Percentiles rank a stretch among this genome's conserved stretches.
Evolutionary conservation across 108 stramenopile species (phyloP).

Genomic region (Cyclotella distinguenda): DNA sequence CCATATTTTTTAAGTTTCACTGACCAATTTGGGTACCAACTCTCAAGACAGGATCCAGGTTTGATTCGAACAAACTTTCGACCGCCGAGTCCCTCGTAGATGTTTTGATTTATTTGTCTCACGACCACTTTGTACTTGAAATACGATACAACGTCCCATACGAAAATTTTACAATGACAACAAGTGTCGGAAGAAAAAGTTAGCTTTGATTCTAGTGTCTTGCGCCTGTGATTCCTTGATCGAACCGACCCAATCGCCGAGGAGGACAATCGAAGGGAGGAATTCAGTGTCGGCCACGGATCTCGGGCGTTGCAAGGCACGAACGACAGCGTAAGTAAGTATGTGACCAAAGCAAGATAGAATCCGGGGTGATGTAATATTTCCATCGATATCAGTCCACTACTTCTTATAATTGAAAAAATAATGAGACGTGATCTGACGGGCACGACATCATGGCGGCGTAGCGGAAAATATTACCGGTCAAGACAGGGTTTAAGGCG

Average conservation of each 20-base stretch:
- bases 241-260: background rate
- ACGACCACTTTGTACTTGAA: background rate
- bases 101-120: background rate
- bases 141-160: conserved; percentile 5
- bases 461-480: no score
- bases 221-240: background rate
- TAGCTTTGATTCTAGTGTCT: background rate
- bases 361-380: no score
- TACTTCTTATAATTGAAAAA: no score
- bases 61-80: conserved; percentile 31
- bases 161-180: conserved; percentile 6
- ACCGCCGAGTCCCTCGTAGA: conserved; percentile 27
- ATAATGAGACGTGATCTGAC: no score
- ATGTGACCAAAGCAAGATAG: background rate
- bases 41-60: conserved; percentile 15
- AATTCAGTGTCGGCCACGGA: conserved; percentile 16
- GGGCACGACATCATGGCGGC: no score
- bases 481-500: no score
- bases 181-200: background rate
- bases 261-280: background rate
- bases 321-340: background rate
- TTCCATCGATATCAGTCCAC: no score
- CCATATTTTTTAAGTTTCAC: conserved; percentile 21
- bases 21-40: conserved; percentile 18
- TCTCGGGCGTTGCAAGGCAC: background rate